These are phyloP conservation scores for Diplosphaera chodatii DNA, from an alignment of 139 green algal genomes.

Conservation along the genomic window DNA sequence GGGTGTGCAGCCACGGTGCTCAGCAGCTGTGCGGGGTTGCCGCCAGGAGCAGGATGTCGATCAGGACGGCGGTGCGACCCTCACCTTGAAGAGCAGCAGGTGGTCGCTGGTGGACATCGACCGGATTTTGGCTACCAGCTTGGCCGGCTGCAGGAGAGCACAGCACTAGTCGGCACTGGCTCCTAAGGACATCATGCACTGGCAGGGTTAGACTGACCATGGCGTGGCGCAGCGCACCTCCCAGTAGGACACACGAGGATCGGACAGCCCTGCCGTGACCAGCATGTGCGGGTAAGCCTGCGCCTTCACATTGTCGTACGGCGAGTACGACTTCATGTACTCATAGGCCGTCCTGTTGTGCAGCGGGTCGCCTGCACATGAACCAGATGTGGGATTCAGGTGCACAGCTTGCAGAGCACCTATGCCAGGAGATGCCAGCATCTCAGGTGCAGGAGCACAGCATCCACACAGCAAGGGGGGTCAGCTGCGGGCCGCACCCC, in stretches of 20 bases:
- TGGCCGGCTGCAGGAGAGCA: conserved; percentile 53
- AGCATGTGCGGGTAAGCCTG: conserved; percentile 80
- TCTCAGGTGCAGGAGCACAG: no score
- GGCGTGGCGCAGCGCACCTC: not conserved
- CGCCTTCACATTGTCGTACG: conserved; percentile 78
- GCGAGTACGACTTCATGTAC: conserved; percentile 86
- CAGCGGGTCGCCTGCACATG: conserved; percentile 34
- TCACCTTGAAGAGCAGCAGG: conserved; percentile 50
- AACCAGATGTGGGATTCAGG: no score
- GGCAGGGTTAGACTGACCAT: no score
- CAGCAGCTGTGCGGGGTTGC: no score
- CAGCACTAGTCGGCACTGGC: no score
- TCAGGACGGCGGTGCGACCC: no score
- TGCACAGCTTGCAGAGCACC: no score
- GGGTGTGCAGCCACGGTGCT: not conserved
- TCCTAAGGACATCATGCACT: no score
- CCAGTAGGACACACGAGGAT: conserved; percentile 71
- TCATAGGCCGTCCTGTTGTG: conserved; percentile 51
- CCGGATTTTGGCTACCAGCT: conserved; percentile 61
- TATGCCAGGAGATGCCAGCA: no score
- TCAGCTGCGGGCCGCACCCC: conserved; percentile 28
- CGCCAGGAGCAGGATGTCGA: no score
- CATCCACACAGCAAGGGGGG: no score
- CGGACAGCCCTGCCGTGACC: conserved; percentile 74
- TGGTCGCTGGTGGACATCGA: conserved; percentile 26